phyloP scores from a whole-genome alignment of 345 rosid genomes.

The Arabidopsis suecica region DNA sequence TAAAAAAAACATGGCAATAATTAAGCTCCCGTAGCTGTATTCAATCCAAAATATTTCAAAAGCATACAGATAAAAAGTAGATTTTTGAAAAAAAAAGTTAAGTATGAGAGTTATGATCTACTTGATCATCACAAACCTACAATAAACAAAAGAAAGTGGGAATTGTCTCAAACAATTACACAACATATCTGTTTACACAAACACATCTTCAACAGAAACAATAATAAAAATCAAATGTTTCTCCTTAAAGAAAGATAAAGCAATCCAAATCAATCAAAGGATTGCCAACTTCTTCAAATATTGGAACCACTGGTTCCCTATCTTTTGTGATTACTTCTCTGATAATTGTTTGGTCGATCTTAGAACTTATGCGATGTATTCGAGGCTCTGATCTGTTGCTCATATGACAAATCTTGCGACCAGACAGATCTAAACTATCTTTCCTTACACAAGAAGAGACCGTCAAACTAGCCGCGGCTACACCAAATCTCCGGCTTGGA shows the following conservation, averaged over 20 bases:
- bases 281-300: slow-evolving; percentile 64
- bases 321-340: slow-evolving; percentile 48
- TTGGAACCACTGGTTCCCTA: slow-evolving; percentile 40
- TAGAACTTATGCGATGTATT: slow-evolving; percentile 62
- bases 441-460: slow-evolving; percentile 48
- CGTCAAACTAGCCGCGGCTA: slow-evolving; percentile 23
- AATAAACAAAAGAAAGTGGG: background rate
- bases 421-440: slow-evolving; percentile 46
- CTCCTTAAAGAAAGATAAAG: slow-evolving; percentile 75
- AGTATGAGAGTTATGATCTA: slow-evolving; percentile 40
- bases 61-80: slow-evolving; percentile 28
- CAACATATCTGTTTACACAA: slow-evolving; percentile 36
- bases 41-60: slow-evolving; percentile 35
- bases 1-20: slow-evolving; percentile 3
- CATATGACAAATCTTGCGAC: slow-evolving; percentile 41
- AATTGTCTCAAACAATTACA: slow-evolving; percentile 1
- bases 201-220: background rate
- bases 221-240: background rate
- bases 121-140: slow-evolving; percentile 37
- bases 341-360: slow-evolving; percentile 54
- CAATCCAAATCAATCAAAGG: slow-evolving; percentile 93
- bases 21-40: slow-evolving; percentile 27
- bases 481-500: slow-evolving; percentile 46
- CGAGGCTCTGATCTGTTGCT: slow-evolving; percentile 56
- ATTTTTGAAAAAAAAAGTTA: background rate